Evolutionary conservation across 345 rosid species (phyloP).

Genomic region (Tarenaya hassleriana): DNA sequence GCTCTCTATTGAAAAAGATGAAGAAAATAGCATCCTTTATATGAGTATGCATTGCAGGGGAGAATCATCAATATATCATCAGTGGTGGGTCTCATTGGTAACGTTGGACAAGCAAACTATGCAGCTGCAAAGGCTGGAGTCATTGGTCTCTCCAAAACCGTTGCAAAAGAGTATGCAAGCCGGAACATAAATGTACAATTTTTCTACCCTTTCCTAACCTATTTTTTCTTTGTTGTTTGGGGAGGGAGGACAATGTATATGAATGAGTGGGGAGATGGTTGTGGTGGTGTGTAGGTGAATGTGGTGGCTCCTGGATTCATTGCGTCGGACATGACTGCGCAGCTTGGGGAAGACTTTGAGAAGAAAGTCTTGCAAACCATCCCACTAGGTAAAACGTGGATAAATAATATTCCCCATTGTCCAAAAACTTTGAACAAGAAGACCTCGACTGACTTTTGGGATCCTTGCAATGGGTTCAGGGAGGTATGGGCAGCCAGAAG

Average conservation of each 20-base stretch:
- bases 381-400: slow-evolving; percentile 79
- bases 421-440: too few relatives aligned
- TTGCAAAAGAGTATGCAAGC: slow-evolving; percentile 86
- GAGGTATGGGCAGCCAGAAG: slow-evolving; percentile 95
- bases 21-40: not conserved
- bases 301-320: slow-evolving; percentile 94
- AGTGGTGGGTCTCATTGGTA: slow-evolving; percentile 92
- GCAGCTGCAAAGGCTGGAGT: slow-evolving; percentile 99
- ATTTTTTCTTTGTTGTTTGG: not conserved
- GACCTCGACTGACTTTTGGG: too few relatives aligned
- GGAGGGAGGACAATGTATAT: not conserved
- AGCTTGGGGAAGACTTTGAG: slow-evolving; percentile 85
- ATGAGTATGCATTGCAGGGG: slow-evolving; percentile 47
- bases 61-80: slow-evolving; percentile 82
- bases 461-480: too few relatives aligned
- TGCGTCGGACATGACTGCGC: slow-evolving; percentile 90
- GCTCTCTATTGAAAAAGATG: too few relatives aligned
- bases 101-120: slow-evolving; percentile 94
- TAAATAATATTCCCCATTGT: too few relatives aligned
- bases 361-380: slow-evolving; percentile 84
- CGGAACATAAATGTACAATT: slow-evolving; percentile 72
- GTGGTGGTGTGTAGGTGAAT: slow-evolving; percentile 65
- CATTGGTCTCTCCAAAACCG: slow-evolving; percentile 78
- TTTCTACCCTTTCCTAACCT: slow-evolving; percentile 13
- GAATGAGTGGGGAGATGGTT: too few relatives aligned